These are phyloP conservation scores for Thamnidium elegans DNA, from an alignment of 192 early-diverging fungal species.

Conservation along the genomic window DNA sequence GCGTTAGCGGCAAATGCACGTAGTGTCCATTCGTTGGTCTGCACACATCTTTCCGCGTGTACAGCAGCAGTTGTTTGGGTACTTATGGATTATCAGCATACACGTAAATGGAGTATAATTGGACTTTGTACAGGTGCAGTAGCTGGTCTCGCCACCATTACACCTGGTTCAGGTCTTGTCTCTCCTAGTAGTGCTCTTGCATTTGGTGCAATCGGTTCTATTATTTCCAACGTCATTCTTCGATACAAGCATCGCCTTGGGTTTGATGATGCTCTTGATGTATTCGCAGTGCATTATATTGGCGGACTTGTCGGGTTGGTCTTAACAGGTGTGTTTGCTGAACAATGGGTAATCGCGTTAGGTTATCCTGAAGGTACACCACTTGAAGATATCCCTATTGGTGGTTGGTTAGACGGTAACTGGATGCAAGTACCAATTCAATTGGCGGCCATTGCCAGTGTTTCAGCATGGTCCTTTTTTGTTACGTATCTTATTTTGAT, in stretches of 20 bases:
- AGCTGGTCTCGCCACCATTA: slow-evolving; percentile 85
- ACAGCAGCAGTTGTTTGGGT: slow-evolving; percentile 71
- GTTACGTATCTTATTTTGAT: slow-evolving; percentile 67
- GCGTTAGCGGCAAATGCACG: slow-evolving; percentile 67
- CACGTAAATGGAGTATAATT: slow-evolving; percentile 73
- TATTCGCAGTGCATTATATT: slow-evolving; percentile 74
- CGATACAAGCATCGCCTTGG: slow-evolving; percentile 62
- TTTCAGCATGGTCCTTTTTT: slow-evolving; percentile 74
- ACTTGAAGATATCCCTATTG: slow-evolving; percentile 47
- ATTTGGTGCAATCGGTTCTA: slow-evolving; percentile 68
- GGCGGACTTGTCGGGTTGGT: slow-evolving; percentile 75
- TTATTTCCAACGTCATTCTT: slow-evolving; percentile 64
- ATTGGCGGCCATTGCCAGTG: slow-evolving; percentile 65
- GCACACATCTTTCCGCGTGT: slow-evolving; percentile 72
- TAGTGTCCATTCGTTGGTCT: slow-evolving; percentile 72
- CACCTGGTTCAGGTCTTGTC: slow-evolving; percentile 80
- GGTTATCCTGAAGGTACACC: slow-evolving; percentile 48
- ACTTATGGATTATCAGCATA: slow-evolving; percentile 64
- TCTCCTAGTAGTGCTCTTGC: slow-evolving; percentile 68
- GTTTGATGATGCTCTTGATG: slow-evolving; percentile 83
- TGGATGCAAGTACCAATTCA: slow-evolving; percentile 80
- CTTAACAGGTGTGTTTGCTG: slow-evolving; percentile 86
- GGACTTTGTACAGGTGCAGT: slow-evolving; percentile 90
- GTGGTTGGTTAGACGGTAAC: slow-evolving; percentile 81
- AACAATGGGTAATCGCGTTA: slow-evolving; percentile 63